Evolutionary conservation across 1,284 basidiomycete genomes (phyloP).

Genomic region (Fomes fomentarius): DNA sequence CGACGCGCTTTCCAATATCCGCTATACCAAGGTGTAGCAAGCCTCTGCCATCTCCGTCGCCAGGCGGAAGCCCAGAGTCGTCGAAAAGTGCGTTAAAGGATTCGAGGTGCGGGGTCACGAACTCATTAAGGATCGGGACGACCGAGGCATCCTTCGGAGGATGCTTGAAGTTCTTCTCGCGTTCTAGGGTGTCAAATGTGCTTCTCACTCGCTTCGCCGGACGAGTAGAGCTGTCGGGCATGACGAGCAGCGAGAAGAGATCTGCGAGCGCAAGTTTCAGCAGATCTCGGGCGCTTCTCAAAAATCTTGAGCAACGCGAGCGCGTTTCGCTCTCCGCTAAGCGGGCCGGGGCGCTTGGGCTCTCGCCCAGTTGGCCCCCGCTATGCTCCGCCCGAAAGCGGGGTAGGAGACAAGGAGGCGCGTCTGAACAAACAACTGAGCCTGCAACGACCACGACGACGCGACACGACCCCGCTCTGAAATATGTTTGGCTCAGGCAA

Average conservation of each 20-base stretch:
- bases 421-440: conserved; percentile 19
- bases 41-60: conserved; percentile 80
- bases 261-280: conserved; percentile 4
- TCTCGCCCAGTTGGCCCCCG: no score
- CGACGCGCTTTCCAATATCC: conserved; percentile 88
- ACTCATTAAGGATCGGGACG: conserved; percentile 88
- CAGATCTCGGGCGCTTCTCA: conserved; percentile 16
- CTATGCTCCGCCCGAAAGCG: conserved; percentile 30
- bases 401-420: conserved; percentile 7
- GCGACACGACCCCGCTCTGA: conserved; percentile 21
- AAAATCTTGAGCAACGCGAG: conserved; percentile 26
- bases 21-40: conserved; percentile 80
- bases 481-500: conserved; percentile 60
- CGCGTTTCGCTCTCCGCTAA: no score
- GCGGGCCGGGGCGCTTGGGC: no score
- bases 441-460: conserved; percentile 31
- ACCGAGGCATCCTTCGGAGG: conserved; percentile 75
- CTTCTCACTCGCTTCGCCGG: conserved; percentile 25
- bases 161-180: conserved; percentile 82
- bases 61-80: conserved; percentile 72
- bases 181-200: conserved; percentile 85
- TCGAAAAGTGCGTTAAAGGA: conserved; percentile 97
- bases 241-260: conserved; percentile 20
- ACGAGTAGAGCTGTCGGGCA: conserved; percentile 39
- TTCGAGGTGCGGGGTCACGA: conserved; percentile 93